These are phyloP conservation scores for Bruguiera parviflora DNA, from an alignment of 345 rosid species.

Conservation along the genomic window DNA sequence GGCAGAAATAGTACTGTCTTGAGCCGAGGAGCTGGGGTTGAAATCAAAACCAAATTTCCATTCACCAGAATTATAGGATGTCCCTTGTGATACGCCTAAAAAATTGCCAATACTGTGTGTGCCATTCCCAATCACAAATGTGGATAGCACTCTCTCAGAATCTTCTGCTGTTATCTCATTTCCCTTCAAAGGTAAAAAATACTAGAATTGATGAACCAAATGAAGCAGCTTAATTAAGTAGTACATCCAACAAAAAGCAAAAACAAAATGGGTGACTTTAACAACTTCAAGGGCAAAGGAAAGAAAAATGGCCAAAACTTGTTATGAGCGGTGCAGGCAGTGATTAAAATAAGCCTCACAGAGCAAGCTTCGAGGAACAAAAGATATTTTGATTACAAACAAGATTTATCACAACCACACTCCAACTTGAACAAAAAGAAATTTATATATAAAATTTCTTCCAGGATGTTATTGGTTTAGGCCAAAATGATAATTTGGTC, in stretches of 20 bases:
- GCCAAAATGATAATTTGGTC: no score
- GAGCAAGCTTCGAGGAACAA: no score
- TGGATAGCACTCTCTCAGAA: conserved; percentile 7
- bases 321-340: no score
- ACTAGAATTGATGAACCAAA: conserved; percentile 21
- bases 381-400: no score
- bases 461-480: no score
- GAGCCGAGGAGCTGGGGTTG: conserved; percentile 17
- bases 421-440: no score
- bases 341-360: no score
- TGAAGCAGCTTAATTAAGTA: conserved; percentile 2
- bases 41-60: conserved; percentile 40
- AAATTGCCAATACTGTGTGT: conserved; percentile 17
- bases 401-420: no score
- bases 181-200: conserved; percentile 27
- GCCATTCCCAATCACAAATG: conserved; percentile 23
- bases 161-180: conserved; percentile 19
- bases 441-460: no score
- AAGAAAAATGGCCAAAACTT: no score
- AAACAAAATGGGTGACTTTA: neutral
- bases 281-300: no score
- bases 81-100: conserved; percentile 16
- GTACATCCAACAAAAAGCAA: neutral
- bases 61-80: conserved; percentile 29
- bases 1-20: conserved; percentile 9